phyloP scores from a whole-genome alignment of 768 basidiomycete species.

The Mycena capillaripes region DNA sequence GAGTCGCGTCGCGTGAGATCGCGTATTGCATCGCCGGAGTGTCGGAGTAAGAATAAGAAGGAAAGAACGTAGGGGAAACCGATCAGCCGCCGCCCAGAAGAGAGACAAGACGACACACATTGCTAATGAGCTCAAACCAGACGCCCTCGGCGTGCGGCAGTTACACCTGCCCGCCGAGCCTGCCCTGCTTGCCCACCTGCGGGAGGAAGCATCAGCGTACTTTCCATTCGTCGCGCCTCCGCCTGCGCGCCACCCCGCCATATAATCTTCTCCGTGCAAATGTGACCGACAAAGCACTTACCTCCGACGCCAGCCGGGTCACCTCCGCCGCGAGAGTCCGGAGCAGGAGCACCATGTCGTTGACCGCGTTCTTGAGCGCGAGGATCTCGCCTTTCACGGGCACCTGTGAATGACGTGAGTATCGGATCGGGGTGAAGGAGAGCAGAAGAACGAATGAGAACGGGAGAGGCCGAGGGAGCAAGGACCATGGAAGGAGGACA shows the following conservation, averaged over 20 bases:
- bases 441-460: background rate
- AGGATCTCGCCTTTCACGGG: conserved; percentile 94
- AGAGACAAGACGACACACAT: conserved; percentile 52
- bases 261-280: background rate
- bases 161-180: conserved; percentile 58
- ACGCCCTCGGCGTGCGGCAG: conserved; percentile 84
- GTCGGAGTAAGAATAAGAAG: background rate
- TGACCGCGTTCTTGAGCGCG: conserved; percentile 92
- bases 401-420: conserved; percentile 69
- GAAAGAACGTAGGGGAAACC: background rate
- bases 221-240: background rate
- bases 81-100: background rate
- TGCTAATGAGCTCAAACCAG: conserved; percentile 82
- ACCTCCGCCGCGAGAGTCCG: conserved; percentile 88
- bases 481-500: too few species aligned
- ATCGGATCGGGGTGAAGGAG: background rate
- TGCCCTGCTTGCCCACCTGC: conserved; percentile 34
- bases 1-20: background rate
- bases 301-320: conserved; percentile 90
- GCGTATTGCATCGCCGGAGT: too few species aligned
- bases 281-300: conserved; percentile 45
- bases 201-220: background rate
- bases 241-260: background rate
- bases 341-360: conserved; percentile 92
- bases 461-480: background rate